These are phyloP conservation scores for Hylodesmum podocarpum DNA, from an alignment of 306 rosid genomes.

Conservation along the genomic window DNA sequence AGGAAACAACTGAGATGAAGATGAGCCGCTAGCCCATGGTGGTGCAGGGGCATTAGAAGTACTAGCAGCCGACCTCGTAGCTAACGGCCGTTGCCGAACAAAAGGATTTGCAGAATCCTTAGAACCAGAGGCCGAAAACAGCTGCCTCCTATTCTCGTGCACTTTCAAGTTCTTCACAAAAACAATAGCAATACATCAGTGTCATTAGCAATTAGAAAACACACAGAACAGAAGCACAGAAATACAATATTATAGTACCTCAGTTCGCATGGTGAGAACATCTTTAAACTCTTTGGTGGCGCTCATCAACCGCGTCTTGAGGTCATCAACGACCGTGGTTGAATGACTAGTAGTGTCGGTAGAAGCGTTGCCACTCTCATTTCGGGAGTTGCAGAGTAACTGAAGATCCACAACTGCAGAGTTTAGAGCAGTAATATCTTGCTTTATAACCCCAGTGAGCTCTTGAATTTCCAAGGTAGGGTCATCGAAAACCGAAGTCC, in stretches of 20 bases:
- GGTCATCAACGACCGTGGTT: slow-evolving; percentile 90
- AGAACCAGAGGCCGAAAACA: slow-evolving; percentile 72
- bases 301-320: slow-evolving; percentile 87
- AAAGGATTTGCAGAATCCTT: slow-evolving; percentile 93
- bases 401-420: slow-evolving; percentile 96
- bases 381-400: slow-evolving; percentile 61
- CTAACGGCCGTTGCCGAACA: slow-evolving; percentile 91
- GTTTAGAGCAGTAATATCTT: slow-evolving; percentile 90
- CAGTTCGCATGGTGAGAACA: slow-evolving; percentile 94
- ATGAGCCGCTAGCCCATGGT: slow-evolving; percentile 83
- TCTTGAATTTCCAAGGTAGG: slow-evolving; percentile 93
- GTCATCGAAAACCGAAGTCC: slow-evolving; percentile 91
- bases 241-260: slow-evolving; percentile 46
- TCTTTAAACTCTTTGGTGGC: slow-evolving; percentile 95
- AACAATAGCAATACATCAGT: slow-evolving; percentile 20
- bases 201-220: not conserved
- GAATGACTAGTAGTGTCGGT: slow-evolving; percentile 89
- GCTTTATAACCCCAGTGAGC: slow-evolving; percentile 85
- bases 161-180: slow-evolving; percentile 84
- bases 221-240: not conserved
- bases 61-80: slow-evolving; percentile 71
- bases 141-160: slow-evolving; percentile 86
- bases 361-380: slow-evolving; percentile 68
- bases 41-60: slow-evolving; percentile 70
- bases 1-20: slow-evolving; percentile 58